phyloP scores from a whole-genome alignment of 495 filamentous ascomycete species.

The Usnea hakonensis region DNA sequence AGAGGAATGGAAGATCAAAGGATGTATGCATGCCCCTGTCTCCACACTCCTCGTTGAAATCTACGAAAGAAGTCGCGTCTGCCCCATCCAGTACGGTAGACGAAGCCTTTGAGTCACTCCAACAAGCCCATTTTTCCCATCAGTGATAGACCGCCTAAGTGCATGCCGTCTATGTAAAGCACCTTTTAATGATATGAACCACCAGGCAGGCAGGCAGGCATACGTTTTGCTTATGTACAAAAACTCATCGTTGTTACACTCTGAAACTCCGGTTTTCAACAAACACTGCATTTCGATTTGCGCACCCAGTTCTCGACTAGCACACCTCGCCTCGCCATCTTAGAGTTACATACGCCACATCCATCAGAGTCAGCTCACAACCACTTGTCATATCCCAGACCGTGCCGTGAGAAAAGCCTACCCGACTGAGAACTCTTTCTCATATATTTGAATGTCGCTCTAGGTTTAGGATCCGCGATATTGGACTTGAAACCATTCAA shows the following conservation, averaged over 20 bases:
- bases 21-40: not conserved
- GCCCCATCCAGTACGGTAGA: too few species aligned
- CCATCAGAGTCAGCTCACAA: not conserved
- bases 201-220: not conserved
- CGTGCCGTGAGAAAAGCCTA: not conserved
- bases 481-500: not conserved
- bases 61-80: not conserved
- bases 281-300: not conserved
- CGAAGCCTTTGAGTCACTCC: too few species aligned
- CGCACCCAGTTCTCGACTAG: not conserved
- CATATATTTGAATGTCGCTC: not conserved
- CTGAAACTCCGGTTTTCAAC: not conserved
- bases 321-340: not conserved
- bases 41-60: not conserved
- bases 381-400: not conserved
- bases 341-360: not conserved
- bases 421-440: not conserved
- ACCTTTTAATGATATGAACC: not conserved
- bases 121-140: too few species aligned
- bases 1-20: not conserved
- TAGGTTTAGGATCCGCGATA: not conserved
- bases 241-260: not conserved
- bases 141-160: not conserved
- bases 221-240: conserved; percentile 14
- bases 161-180: not conserved